Percentiles rank a stretch among this genome's conserved stretches.
These are phyloP conservation scores for Epipyxis sp. DNA, from an alignment of 108 stramenopile genomes.

Conservation along the genomic window DNA sequence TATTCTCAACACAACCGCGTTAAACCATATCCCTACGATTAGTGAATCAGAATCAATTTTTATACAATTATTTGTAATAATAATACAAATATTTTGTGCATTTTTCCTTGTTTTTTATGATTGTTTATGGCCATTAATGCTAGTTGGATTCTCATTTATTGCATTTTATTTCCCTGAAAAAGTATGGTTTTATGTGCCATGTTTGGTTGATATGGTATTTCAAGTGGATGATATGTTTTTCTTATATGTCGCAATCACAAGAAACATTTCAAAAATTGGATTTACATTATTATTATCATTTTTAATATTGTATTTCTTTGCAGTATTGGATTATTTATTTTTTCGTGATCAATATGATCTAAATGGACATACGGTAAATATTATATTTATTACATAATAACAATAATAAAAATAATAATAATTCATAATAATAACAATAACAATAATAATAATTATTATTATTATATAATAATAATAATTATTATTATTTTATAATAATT, in stretches of 20 bases:
- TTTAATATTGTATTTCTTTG: conserved; percentile 16
- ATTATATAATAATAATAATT: too few relatives aligned
- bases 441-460: too few relatives aligned
- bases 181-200: conserved; percentile 26
- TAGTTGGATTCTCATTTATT: background rate
- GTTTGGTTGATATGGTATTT: conserved; percentile 13
- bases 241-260: background rate
- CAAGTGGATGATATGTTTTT: conserved; percentile 13
- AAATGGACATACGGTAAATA: background rate
- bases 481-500: too few relatives aligned
- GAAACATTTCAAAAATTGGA: background rate
- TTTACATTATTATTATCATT: background rate
- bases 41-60: background rate
- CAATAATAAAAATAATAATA: too few relatives aligned
- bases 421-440: too few relatives aligned
- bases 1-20: background rate
- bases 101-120: background rate
- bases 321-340: conserved; percentile 8
- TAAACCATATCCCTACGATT: background rate
- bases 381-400: too few relatives aligned
- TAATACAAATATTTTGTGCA: background rate
- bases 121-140: background rate
- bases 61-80: background rate
- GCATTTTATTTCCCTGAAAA: too few relatives aligned
- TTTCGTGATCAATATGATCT: conserved; percentile 1